Base-by-base conservation (phyloP, 2,329 filamentous ascomycete genomes). In the Xylaria polymorpha region DNA sequence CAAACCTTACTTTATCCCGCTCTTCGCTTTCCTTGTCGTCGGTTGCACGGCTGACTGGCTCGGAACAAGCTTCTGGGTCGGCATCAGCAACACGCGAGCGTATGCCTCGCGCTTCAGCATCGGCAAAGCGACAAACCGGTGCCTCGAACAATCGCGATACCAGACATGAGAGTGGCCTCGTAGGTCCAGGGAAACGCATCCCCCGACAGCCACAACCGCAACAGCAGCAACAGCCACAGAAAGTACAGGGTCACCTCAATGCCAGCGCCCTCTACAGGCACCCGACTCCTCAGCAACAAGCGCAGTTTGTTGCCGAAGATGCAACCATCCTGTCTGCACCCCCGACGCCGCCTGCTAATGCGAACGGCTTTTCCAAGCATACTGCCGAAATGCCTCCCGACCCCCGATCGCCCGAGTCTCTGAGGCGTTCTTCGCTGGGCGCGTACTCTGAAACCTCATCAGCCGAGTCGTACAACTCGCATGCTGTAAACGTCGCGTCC, bases 111-210 rank as follows among this genome's bases (percentile, higher is more conserved):
- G 85, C 83, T 78, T 83, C 86, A 76, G 84, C 82, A 80, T 85
- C 85, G 80, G 80, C 83, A 80, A 89, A 89, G 85, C 86, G 87
- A 88, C 86, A 88, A 81, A 84, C 85, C 83, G 85, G 85, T 83
- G 85, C 85, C 72, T 74, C 74, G 79, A 91, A 85, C 83, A 87
- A 90, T 81, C 89, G 90, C 84, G 91, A 91, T 82, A 88, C 86
- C 78, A 90, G 92, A 81, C 92, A 97, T 83, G 94, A 97, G 83
- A 94, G 93, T 91, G 94, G 93, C 79, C 86, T 94, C 81, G 91
- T 94, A 86, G 90, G 90, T 77, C 89, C 92, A 61, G 91, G 91
- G 74, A 93, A 90, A 85, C 90, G 90, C 75, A 75, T 81, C 67
- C 72, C 77, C 64, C 81, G 67, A 35, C 69, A 67, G 41, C 18